phyloP scores from a whole-genome alignment of 2,329 filamentous ascomycete genomes.

The Talaromyces sp. region DNA sequence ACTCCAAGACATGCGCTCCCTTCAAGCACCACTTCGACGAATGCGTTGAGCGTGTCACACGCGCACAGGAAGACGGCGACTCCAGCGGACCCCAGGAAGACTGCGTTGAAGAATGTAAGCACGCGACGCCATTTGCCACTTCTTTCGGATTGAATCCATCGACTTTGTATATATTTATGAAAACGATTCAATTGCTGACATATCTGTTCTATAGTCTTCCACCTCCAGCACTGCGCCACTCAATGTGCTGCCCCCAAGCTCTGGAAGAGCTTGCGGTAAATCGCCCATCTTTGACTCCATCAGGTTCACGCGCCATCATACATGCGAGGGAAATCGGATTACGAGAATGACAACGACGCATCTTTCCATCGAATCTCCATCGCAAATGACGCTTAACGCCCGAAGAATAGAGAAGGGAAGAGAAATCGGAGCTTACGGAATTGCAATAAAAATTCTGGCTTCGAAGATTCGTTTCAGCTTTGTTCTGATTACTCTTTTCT shows the following conservation, averaged over 20 bases:
- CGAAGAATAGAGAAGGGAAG: slow-evolving; percentile 9
- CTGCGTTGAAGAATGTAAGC: slow-evolving; percentile 98
- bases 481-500: background rate
- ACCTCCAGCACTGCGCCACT: slow-evolving; percentile 92
- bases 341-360: background rate
- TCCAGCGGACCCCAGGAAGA: slow-evolving; percentile 78
- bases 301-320: slow-evolving; percentile 3
- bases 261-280: slow-evolving; percentile 84
- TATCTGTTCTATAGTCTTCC: slow-evolving; percentile 70
- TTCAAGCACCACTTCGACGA: slow-evolving; percentile 98
- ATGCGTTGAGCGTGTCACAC: slow-evolving; percentile 90
- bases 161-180: background rate
- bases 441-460: background rate
- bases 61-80: slow-evolving; percentile 63
- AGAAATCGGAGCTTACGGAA: slow-evolving; percentile 1
- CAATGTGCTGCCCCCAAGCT: slow-evolving; percentile 95
- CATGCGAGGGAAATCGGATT: background rate
- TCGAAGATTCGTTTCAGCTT: background rate
- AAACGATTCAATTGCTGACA: background rate
- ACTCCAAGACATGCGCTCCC: slow-evolving; percentile 77
- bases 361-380: background rate
- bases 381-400: slow-evolving; percentile 4
- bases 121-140: background rate
- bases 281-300: background rate
- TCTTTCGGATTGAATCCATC: background rate